phyloP scores from a whole-genome alignment of 139 green algal species.

The Microglena sp. region DNA sequence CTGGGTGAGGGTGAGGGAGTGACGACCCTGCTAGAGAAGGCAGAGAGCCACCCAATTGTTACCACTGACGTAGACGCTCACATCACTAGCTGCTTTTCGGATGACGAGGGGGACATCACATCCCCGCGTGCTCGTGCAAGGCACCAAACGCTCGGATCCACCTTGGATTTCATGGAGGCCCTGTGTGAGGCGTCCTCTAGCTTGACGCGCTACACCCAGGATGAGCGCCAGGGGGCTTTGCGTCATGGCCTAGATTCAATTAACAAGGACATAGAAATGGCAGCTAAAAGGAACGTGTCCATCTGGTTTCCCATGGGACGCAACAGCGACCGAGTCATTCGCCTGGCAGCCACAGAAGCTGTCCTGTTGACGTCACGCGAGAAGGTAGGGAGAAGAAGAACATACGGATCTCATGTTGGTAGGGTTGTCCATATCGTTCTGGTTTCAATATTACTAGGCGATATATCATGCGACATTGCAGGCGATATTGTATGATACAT shows the following conservation, averaged over 20 bases:
- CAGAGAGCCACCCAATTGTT: neutral
- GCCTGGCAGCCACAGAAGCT: constrained; percentile 68
- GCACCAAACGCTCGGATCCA: constrained; percentile 79
- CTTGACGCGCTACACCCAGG: constrained; percentile 65
- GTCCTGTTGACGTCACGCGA: constrained; percentile 83
- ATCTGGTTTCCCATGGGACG: constrained; percentile 74
- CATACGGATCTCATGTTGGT: too few species aligned
- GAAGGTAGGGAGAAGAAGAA: constrained; percentile 34
- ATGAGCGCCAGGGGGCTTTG: constrained; percentile 29
- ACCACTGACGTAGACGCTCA: neutral
- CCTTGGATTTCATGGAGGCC: constrained; percentile 91
- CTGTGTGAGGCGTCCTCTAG: constrained; percentile 74
- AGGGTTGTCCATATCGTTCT: too few species aligned
- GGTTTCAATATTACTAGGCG: too few species aligned
- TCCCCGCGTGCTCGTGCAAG: constrained; percentile 47
- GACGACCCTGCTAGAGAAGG: constrained; percentile 34
- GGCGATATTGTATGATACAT: too few species aligned
- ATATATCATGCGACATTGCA: too few species aligned
- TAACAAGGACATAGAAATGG: constrained; percentile 60
- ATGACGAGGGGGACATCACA: constrained; percentile 6
- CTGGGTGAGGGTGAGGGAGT: constrained; percentile 61
- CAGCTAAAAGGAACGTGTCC: constrained; percentile 43
- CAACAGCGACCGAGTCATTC: constrained; percentile 65
- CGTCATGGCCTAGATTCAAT: constrained; percentile 39
- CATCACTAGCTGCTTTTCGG: neutral